Evolutionary conservation across 495 filamentous ascomycete genomes (phyloP).

Genomic region (Neurospora sp.): DNA sequence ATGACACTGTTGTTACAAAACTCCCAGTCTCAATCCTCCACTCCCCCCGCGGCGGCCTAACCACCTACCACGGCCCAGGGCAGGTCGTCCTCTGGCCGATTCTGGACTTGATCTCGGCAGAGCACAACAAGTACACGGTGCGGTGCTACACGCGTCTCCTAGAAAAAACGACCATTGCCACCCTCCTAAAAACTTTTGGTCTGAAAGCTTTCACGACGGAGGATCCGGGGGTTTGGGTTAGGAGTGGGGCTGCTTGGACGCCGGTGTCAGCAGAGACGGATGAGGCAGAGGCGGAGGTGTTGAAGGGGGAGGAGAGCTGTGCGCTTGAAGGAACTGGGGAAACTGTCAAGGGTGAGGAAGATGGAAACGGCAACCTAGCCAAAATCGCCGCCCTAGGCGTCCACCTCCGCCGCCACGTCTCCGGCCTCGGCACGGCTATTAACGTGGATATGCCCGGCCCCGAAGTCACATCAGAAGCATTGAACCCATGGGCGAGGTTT

Average conservation of each 20-base stretch:
- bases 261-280: not conserved
- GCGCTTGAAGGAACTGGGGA: not conserved
- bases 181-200: constrained; percentile 40
- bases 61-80: constrained; percentile 91
- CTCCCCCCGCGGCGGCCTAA: constrained; percentile 76
- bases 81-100: constrained; percentile 88
- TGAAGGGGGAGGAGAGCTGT: not conserved
- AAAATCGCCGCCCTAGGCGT: constrained; percentile 91
- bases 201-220: constrained; percentile 52
- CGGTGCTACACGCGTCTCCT: constrained; percentile 64
- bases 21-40: constrained; percentile 37
- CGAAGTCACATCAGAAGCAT: constrained; percentile 1
- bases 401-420: constrained; percentile 73
- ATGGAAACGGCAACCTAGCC: constrained; percentile 15
- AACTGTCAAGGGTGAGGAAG: not conserved
- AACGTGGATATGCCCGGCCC: constrained; percentile 54
- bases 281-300: not conserved
- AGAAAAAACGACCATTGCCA: constrained; percentile 61
- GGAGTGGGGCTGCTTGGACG: not conserved
- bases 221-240: constrained; percentile 82
- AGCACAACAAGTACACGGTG: constrained; percentile 32
- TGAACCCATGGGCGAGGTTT: constrained; percentile 50
- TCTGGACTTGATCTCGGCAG: constrained; percentile 49
- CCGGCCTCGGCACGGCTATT: constrained; percentile 76
- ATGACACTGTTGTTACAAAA: not conserved